A percentile compares a stretch with the other conserved stretches of the same genome.
These are phyloP conservation scores for Leccinum ponderosum DNA, from an alignment of 1,284 basidiomycete species.

Conservation along the genomic window DNA sequence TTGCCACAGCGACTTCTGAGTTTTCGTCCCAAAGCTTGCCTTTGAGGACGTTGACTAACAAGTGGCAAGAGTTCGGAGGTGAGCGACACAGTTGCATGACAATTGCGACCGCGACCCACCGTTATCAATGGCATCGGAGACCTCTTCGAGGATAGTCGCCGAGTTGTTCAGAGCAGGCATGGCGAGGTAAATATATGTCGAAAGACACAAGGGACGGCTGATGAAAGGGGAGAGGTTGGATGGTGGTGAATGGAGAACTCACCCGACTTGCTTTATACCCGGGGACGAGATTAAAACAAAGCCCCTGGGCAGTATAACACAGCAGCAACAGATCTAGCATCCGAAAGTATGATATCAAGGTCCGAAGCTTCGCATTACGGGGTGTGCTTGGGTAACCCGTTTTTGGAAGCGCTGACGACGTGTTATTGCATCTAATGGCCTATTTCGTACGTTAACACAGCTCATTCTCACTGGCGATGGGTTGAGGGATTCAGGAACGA, in stretches of 20 bases:
- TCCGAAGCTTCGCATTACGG: constrained; percentile 23
- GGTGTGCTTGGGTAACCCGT: constrained; percentile 13
- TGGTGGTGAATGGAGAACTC: constrained; percentile 1
- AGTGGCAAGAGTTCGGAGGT: not conserved
- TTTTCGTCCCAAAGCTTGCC: constrained; percentile 58
- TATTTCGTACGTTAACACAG: constrained; percentile 6
- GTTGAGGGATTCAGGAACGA: constrained; percentile 1
- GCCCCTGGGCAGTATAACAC: constrained; percentile 8
- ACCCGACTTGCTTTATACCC: constrained; percentile 21
- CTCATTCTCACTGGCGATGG: constrained; percentile 12
- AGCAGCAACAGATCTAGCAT: constrained; percentile 6
- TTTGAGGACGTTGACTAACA: constrained; percentile 66
- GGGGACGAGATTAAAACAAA: constrained; percentile 6
- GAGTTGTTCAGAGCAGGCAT: constrained; percentile 31
- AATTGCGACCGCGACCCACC: constrained; percentile 42
- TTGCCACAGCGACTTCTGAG: constrained; percentile 69
- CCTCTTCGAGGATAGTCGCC: constrained; percentile 53
- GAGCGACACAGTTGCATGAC: not conserved
- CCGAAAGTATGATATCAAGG: constrained; percentile 22
- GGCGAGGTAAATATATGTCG: not conserved
- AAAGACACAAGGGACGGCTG: not conserved
- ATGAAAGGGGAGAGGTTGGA: not conserved
- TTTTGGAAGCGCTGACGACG: constrained; percentile 17
- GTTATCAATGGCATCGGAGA: constrained; percentile 75
- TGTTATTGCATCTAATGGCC: constrained; percentile 13